Base-by-base conservation (phyloP, 2,329 filamentous ascomycete species). In the Fusarium goolgardi region DNA sequence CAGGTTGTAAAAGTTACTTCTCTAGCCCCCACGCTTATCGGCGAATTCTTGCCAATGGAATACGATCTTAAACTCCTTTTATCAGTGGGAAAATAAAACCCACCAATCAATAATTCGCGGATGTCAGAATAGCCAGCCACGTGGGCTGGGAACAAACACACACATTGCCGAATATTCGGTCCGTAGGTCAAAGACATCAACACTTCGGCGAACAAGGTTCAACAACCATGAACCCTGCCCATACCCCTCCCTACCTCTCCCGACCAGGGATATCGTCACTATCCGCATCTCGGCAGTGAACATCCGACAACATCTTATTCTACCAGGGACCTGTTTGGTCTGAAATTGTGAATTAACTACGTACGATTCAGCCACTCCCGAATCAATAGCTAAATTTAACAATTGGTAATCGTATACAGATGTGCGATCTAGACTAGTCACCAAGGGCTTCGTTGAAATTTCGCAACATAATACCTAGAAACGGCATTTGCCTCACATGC, bases 11-110 rank as follows among this genome's bases (percentile, higher is more conserved):
- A 18, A 39, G 12, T 21, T 29, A 29, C 20, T 20, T 8, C 18
- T 5, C 13, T 2, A 6, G 20, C 1, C 11, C n/a, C n/a, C 6
- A 39, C 35, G 0, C 13, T 41, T 23, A 1, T 23, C 20, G 5
- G n/a, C 35, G 5, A n/a, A n/a, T 4, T 35, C 15, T 16, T 34
- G 16, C 16, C 15, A 34, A 12, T 18, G 16, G 4, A 7, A 5
- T 18, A 18, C 32, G 16, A 8, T 46, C 2, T 31, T 18, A 15
- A 6, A 18, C 4, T 16, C 21, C 3, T 6, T 4, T 16, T 21
- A 21, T 2, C 7, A 31, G 16, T 15, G 11, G 12, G 7, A n/a
- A 4, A n/a, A n/a, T n/a, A n/a, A 45, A 20, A 8, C 2, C n/a
- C 5, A 1, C 31, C 45, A 21, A n/a, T 47, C 15, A 12, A 12